Conservation (phyloP, 495 filamentous ascomycete genomes). For the Aspergillus incahuasiensis region DNA sequence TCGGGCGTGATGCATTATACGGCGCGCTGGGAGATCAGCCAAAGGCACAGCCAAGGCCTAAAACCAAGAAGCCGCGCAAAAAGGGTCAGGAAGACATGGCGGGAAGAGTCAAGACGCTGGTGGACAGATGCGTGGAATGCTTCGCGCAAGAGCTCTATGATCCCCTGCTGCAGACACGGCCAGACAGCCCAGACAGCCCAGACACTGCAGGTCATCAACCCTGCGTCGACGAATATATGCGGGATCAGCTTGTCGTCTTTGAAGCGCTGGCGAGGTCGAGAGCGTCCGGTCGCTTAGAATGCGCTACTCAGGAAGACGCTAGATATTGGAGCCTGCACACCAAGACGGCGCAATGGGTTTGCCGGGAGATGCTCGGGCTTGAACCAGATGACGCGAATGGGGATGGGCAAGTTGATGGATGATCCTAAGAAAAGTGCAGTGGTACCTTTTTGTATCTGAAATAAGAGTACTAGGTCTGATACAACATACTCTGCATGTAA, state of each 20-base stretch:
- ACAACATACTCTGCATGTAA: too few species aligned
- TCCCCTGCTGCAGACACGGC: conserved; percentile 1
- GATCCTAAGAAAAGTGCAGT: too few species aligned
- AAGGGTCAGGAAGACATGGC: conserved; percentile 7
- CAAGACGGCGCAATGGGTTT: conserved; percentile 72
- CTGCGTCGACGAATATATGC: conserved; percentile 63
- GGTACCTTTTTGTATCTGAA: too few species aligned
- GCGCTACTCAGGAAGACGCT: conserved; percentile 24
- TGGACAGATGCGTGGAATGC: conserved; percentile 48
- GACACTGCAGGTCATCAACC: conserved; percentile 10
- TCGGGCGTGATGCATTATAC: conserved; percentile 62
- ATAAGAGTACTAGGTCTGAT: too few species aligned
- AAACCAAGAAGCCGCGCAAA: background rate
- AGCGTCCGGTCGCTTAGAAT: background rate
- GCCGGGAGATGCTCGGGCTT: conserved; percentile 32
- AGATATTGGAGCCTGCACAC: conserved; percentile 63
- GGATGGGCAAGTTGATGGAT: too few species aligned
- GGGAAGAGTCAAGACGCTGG: conserved; percentile 37
- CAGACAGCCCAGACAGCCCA: background rate
- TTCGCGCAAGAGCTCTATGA: conserved; percentile 54
- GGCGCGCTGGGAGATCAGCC: conserved; percentile 1
- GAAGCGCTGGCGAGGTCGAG: conserved; percentile 59
- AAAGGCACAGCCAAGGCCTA: too few species aligned
- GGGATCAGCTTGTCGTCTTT: conserved; percentile 80
- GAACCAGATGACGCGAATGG: too few species aligned